Conservation (phyloP, 2,329 filamentous ascomycete genomes). For the Penicillium sp. region DNA sequence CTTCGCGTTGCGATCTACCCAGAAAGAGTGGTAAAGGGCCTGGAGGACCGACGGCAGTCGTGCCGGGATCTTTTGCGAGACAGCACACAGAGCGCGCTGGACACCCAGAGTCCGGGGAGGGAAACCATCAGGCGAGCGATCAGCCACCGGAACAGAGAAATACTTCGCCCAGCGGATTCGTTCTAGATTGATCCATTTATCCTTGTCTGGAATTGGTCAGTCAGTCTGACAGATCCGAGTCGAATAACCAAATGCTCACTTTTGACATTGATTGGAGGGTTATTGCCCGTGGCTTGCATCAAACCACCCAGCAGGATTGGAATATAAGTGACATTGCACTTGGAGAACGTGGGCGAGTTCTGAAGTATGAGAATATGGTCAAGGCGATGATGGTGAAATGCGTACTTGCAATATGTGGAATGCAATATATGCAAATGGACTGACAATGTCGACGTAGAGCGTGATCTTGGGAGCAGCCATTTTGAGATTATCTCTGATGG, state of each 20-base stretch:
- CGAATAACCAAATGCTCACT: conserved; percentile 41
- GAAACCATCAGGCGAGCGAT: conserved; percentile 46
- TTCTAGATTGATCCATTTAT: conserved; percentile 51
- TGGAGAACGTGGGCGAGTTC: conserved; percentile 52
- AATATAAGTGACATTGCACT: conserved; percentile 51
- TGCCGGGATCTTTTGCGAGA: conserved; percentile 41
- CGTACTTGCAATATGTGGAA: conserved; percentile 52
- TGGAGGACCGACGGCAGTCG: conserved; percentile 40
- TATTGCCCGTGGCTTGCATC: conserved; percentile 53
- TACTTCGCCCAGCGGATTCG: conserved; percentile 49
- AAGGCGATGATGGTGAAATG: neutral
- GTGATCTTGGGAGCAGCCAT: conserved; percentile 50
- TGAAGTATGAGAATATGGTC: conserved; percentile 21
- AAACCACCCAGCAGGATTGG: conserved; percentile 57
- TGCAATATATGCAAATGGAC: conserved; percentile 56
- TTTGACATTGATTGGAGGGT: conserved; percentile 51
- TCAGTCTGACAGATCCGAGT: neutral
- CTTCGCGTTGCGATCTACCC: conserved; percentile 44
- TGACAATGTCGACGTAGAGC: conserved; percentile 55
- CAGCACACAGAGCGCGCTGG: conserved; percentile 49
- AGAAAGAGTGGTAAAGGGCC: conserved; percentile 48
- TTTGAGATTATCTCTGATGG: neutral
- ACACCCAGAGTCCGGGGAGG: conserved; percentile 48
- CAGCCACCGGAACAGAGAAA: conserved; percentile 51
- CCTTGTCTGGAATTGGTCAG: conserved; percentile 47